Conservation (phyloP, 176 grass and related monocot genomes). For the Melocanna baccifera region DNA sequence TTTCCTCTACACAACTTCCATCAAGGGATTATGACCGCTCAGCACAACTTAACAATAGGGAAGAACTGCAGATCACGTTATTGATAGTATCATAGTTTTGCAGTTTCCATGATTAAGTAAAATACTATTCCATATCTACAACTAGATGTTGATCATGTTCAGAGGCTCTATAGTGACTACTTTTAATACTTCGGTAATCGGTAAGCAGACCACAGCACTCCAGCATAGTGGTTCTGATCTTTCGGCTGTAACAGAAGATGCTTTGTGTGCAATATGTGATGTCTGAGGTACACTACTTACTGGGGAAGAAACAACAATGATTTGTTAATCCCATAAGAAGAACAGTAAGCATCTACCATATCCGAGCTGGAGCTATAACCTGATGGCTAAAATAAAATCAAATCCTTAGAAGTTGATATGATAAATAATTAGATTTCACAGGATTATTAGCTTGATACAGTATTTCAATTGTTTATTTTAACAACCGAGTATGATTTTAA, state of each 20-base stretch:
- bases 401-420: background rate
- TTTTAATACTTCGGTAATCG: background rate
- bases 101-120: background rate
- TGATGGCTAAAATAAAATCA: slow-evolving; percentile 2
- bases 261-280: background rate
- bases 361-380: background rate
- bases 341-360: background rate
- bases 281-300: slow-evolving; percentile 16
- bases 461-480: background rate
- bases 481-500: background rate
- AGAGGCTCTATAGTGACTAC: background rate
- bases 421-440: slow-evolving; percentile 2
- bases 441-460: background rate
- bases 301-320: slow-evolving; percentile 3
- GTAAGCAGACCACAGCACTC: background rate
- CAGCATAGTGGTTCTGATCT: background rate
- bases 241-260: background rate
- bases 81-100: background rate
- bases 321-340: background rate
- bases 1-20: background rate
- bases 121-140: background rate
- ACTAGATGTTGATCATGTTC: background rate
- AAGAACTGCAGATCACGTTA: background rate
- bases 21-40: background rate
- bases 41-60: background rate